Percentiles rank a stretch among this genome's conserved stretches.
Evolutionary conservation across 1,284 basidiomycete species (phyloP).

Genomic region (Marasmius fiardii): DNA sequence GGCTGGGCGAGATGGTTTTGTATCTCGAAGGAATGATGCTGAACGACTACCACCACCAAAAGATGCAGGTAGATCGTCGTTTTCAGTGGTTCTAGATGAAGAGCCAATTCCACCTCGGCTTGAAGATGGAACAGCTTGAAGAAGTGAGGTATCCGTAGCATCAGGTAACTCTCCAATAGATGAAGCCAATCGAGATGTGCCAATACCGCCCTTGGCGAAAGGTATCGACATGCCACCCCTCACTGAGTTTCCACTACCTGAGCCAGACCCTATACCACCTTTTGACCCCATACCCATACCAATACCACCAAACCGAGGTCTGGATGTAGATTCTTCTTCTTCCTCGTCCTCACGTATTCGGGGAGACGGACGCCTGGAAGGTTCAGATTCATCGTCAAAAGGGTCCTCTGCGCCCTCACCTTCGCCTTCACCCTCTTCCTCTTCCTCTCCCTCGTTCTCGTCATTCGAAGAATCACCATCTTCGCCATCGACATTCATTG

Average conservation of each 20-base stretch:
- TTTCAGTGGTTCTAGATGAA: conserved; percentile 18
- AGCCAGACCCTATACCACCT: conserved; percentile 16
- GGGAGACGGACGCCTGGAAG: conserved; percentile 50
- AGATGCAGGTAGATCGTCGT: conserved; percentile 21
- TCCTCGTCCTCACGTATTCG: conserved; percentile 46
- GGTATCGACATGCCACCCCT: conserved; percentile 7
- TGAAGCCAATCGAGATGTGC: conserved; percentile 21
- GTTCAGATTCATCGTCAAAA: conserved; percentile 38
- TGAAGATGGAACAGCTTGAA: not conserved
- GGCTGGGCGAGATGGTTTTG: conserved; percentile 41
- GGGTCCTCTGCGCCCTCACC: conserved; percentile 31
- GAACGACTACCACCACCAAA: conserved; percentile 22
- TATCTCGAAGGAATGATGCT: conserved; percentile 56
- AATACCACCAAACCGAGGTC: conserved; percentile 48
- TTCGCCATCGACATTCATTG: conserved; percentile 33
- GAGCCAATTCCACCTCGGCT: conserved; percentile 45
- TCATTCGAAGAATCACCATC: conserved; percentile 21
- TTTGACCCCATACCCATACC: conserved; percentile 35
- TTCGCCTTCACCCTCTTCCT: conserved; percentile 36
- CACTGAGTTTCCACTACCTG: conserved; percentile 2
- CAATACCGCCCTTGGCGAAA: conserved; percentile 34
- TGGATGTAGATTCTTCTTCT: conserved; percentile 30
- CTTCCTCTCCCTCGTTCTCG: conserved; percentile 34
- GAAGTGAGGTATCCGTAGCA: conserved; percentile 4
- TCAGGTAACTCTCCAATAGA: conserved; percentile 12